Evolutionary conservation across 2,329 filamentous ascomycete genomes (phyloP).

Genomic region (Malbranchea cinnamomea): DNA sequence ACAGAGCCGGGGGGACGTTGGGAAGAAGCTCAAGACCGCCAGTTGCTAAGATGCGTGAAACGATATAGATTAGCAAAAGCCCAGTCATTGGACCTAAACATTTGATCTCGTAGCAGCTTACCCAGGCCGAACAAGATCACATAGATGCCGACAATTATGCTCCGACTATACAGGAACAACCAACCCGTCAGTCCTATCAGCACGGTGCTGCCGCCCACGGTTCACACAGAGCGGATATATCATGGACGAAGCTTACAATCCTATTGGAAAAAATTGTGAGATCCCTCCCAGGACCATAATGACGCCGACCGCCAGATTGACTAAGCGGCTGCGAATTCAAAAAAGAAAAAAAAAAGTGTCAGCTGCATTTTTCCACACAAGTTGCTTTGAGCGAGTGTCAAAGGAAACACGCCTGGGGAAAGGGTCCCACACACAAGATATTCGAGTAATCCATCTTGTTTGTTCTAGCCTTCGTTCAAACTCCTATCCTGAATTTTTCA

Average conservation of each 20-base stretch:
- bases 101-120: constrained; percentile 30
- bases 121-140: constrained; percentile 80
- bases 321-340: constrained; percentile 55
- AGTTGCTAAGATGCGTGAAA: constrained; percentile 36
- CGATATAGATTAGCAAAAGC: constrained; percentile 1
- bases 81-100: neutral
- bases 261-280: constrained; percentile 24
- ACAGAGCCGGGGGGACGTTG: constrained; percentile 77
- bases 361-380: neutral
- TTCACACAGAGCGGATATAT: constrained; percentile 11
- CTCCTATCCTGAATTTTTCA: too few relatives aligned
- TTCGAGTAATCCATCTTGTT: constrained; percentile 10
- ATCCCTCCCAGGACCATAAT: constrained; percentile 76
- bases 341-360: too few relatives aligned
- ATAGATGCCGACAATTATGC: constrained; percentile 69
- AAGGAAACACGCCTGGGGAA: neutral
- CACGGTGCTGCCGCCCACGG: neutral
- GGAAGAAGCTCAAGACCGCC: constrained; percentile 66
- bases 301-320: constrained; percentile 77
- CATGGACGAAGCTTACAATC: constrained; percentile 14
- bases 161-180: constrained; percentile 36
- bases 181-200: neutral
- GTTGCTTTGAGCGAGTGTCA: neutral
- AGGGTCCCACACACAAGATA: constrained; percentile 8
- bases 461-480: too few relatives aligned